These are phyloP conservation scores for Fusarium veterinarium DNA, from an alignment of 2,329 filamentous ascomycete species.

Conservation along the genomic window DNA sequence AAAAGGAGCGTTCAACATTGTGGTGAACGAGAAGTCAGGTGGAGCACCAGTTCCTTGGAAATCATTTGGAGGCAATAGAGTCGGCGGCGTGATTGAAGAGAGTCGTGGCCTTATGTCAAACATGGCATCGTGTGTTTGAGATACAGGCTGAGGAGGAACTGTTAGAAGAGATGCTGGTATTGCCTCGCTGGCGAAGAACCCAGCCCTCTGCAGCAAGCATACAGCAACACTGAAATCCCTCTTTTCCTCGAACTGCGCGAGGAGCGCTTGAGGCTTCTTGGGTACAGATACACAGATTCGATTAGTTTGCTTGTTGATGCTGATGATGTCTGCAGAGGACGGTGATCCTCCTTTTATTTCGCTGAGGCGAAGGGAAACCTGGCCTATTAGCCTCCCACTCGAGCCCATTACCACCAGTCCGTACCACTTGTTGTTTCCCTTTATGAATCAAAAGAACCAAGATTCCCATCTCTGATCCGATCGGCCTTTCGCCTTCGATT, in stretches of 20 bases:
- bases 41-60: neutral
- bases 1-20: constrained; percentile 26
- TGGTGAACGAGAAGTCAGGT: constrained; percentile 15
- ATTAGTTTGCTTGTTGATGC: constrained; percentile 30
- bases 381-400: neutral
- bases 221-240: constrained; percentile 50
- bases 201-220: constrained; percentile 48
- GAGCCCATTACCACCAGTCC: neutral
- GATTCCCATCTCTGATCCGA: constrained; percentile 16
- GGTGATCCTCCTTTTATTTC: constrained; percentile 37
- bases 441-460: constrained; percentile 46
- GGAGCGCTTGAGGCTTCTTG: constrained; percentile 41
- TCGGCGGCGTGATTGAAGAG: constrained; percentile 41
- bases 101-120: constrained; percentile 36
- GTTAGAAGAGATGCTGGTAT: constrained; percentile 6
- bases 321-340: constrained; percentile 31
- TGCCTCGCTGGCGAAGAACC: constrained; percentile 44
- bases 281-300: constrained; percentile 44
- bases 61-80: neutral
- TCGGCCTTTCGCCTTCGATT: constrained; percentile 42
- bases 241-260: constrained; percentile 45
- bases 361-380: constrained; percentile 48
- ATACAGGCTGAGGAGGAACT: neutral
- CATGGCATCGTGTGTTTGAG: neutral
- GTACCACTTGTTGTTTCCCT: constrained; percentile 43